These are phyloP conservation scores for Ilyonectria robusta DNA, from an alignment of 2,329 filamentous ascomycete genomes.

Conservation along the genomic window DNA sequence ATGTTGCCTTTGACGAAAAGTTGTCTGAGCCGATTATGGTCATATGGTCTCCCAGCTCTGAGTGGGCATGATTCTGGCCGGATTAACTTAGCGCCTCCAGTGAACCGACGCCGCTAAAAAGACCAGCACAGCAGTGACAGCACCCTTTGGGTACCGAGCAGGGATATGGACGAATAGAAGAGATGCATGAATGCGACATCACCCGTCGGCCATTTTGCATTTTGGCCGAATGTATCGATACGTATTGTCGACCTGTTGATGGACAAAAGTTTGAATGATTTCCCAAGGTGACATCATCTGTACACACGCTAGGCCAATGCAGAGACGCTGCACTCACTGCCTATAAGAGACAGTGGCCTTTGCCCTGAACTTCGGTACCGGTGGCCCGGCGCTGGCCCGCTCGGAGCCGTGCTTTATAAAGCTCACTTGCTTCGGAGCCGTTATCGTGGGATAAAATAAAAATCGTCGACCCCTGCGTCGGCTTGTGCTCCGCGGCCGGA, in stretches of 20 bases:
- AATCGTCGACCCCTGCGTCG: constrained; percentile 19
- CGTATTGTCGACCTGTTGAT: no score
- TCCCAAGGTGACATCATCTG: background rate
- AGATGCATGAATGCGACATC: no score
- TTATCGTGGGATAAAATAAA: constrained; percentile 7
- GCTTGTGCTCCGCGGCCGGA: constrained; percentile 24
- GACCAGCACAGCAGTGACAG: background rate
- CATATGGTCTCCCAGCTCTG: background rate
- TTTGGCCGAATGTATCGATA: no score
- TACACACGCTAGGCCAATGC: no score
- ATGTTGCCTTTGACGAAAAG: constrained; percentile 9
- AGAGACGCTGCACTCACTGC: background rate
- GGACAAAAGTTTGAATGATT: no score
- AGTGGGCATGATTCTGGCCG: constrained; percentile 3
- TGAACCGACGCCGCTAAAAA: background rate
- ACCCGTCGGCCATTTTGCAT: no score
- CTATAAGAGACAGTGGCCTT: background rate
- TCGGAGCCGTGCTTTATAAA: background rate
- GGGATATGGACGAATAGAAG: no score
- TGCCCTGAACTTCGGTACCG: background rate
- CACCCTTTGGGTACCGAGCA: no score
- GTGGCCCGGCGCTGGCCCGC: constrained; percentile 7
- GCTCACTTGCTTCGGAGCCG: constrained; percentile 1
- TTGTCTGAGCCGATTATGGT: constrained; percentile 9
- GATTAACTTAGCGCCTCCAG: constrained; percentile 28